phyloP scores from a whole-genome alignment of 2,329 filamentous ascomycete genomes.

The Xylaria sp. region DNA sequence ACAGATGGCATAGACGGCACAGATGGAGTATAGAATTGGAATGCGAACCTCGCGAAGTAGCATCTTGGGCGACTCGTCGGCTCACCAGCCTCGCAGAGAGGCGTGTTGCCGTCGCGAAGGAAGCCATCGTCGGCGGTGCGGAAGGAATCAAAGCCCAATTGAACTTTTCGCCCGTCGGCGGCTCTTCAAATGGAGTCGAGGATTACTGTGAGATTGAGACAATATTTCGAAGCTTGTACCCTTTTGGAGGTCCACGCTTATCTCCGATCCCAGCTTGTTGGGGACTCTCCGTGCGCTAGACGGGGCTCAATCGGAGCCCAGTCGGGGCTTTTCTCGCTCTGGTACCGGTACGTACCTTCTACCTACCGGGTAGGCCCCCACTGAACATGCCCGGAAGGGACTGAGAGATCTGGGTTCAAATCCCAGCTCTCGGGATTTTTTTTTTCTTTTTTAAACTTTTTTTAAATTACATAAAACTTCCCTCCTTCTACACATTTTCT shows the following conservation, averaged over 20 bases:
- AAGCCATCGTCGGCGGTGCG: conserved; percentile 66
- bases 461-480: too few relatives aligned
- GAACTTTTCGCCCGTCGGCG: conserved; percentile 40
- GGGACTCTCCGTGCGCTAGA: conserved; percentile 42
- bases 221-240: conserved; percentile 41
- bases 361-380: background rate
- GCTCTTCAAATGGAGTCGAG: conserved; percentile 15
- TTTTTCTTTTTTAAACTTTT: too few relatives aligned
- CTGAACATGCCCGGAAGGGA: too few relatives aligned
- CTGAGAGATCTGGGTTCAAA: too few relatives aligned
- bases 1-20: background rate
- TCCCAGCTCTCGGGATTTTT: too few relatives aligned
- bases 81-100: conserved; percentile 69
- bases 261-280: conserved; percentile 42
- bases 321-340: background rate
- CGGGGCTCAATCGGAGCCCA: conserved; percentile 25
- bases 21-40: too few relatives aligned
- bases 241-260: conserved; percentile 32
- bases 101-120: conserved; percentile 71
- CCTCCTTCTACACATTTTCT: too few relatives aligned
- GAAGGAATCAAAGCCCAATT: conserved; percentile 43
- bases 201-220: conserved; percentile 20
- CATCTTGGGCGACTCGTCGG: conserved; percentile 64
- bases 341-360: background rate
- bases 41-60: conserved; percentile 66